Evolutionary conservation across 2,329 filamentous ascomycete species (phyloP), one percentile per base, ranked within the genome.

Genomic region (Colletotrichum sp.): DNA sequence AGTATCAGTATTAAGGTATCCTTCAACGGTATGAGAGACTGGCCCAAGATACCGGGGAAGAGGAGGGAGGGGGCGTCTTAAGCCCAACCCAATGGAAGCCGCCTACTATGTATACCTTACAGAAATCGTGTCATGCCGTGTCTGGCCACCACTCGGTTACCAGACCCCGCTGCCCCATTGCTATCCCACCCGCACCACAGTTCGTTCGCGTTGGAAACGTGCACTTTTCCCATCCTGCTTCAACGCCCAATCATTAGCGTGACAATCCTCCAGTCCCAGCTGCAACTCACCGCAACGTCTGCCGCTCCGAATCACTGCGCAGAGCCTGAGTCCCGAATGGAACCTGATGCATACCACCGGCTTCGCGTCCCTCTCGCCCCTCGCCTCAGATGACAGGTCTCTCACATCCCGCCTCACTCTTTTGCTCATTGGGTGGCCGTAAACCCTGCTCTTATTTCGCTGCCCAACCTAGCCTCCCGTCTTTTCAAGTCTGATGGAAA

Each of bases 241-340:
- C 43, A 52, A 52, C 18, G 43, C 10, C 43, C 43, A 13, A 52
- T 52, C 43, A 52, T 52, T 10, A 10, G 43, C n/a, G n/a, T 22
- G n/a, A 22, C 43, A 32, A 25, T 15, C n/a, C 70, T 39, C n/a
- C 65, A 56, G 34, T 36, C 56, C 28, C 10, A 22, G 58, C 39
- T 64, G 30, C 66, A 74, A 70, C 58, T 74, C 71, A 70, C 71
- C 66, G 71, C 58, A 64, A 70, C 30, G 12, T 39, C 66, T 39
- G 16, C n/a, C 6, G 32, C 34, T 43, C 58, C 43, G 28, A 61
- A 60, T 58, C 58, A 70, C 66, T 27, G 52, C 25, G 30, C 66
- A 52, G 55, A 34, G 18, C 22, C 28, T n/a, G 58, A 12, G 18
- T 22, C 28, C 32, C 43, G 18, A 32, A 61, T 28, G 58, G 58